Percentiles rank a stretch among this genome's conserved stretches.
phyloP scores from a whole-genome alignment of 2,329 filamentous ascomycete genomes.

The Beauveria sp. region DNA sequence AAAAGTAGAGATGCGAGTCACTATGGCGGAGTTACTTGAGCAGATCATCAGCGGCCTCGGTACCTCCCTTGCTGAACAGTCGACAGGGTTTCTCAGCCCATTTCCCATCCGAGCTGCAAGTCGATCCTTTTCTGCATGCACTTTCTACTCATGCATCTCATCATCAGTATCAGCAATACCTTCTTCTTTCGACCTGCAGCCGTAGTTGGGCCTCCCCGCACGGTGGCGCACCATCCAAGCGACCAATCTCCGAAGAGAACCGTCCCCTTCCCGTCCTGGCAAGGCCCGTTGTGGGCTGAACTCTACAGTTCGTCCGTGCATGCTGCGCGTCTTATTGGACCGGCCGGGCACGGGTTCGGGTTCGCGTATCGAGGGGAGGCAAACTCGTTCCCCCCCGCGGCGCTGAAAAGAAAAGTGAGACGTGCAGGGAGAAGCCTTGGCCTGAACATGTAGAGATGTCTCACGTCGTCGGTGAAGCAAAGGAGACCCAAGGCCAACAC shows the following conservation, averaged over 20 bases:
- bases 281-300: constrained; percentile 4
- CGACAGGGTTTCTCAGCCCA: too few relatives aligned
- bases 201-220: background rate
- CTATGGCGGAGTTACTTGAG: background rate
- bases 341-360: background rate
- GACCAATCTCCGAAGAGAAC: constrained; percentile 7
- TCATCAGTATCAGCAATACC: background rate
- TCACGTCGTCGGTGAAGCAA: background rate
- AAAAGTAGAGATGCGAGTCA: background rate
- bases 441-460: too few relatives aligned
- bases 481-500: background rate
- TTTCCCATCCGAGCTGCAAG: background rate
- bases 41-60: too few relatives aligned
- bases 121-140: background rate
- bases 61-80: too few relatives aligned
- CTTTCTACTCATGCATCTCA: background rate
- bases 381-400: background rate
- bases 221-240: background rate
- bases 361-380: background rate
- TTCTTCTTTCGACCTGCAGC: background rate
- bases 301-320: background rate
- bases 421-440: background rate
- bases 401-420: background rate
- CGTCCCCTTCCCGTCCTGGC: background rate
- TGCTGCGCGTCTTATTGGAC: background rate